Evolutionary conservation across 306 rosid species (phyloP).

Genomic region (Acacia crassicarpa): DNA sequence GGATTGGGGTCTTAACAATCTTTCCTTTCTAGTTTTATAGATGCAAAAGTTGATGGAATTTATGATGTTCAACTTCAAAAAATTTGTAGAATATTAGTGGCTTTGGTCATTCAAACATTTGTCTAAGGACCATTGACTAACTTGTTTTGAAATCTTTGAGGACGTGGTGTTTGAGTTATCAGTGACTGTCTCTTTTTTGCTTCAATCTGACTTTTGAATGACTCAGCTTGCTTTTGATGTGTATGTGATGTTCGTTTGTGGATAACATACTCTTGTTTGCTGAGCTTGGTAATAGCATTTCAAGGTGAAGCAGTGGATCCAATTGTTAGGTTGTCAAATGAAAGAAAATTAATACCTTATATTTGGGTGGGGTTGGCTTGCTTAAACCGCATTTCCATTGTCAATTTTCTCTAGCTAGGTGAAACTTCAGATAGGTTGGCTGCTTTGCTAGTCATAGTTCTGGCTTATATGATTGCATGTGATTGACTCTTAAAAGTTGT

Average conservation of each 20-base stretch:
- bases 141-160: background rate
- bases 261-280: conserved; percentile 9
- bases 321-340: background rate
- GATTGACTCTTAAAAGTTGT: background rate
- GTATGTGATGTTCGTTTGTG: conserved; percentile 6
- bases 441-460: background rate
- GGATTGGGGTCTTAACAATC: background rate
- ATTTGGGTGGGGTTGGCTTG: background rate
- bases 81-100: background rate
- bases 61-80: background rate
- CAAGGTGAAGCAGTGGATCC: background rate
- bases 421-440: conserved; percentile 20
- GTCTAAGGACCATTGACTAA: background rate
- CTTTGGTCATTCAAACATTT: background rate
- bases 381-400: background rate
- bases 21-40: background rate
- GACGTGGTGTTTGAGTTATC: background rate
- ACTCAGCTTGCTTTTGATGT: conserved; percentile 14
- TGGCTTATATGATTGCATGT: background rate
- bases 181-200: conserved; percentile 1
- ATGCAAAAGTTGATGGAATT: background rate
- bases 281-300: conserved; percentile 6
- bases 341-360: background rate
- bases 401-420: background rate
- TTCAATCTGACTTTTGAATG: background rate